phyloP scores from a whole-genome alignment of 1,284 basidiomycete species.

The Fomitiporia mediterranea region DNA sequence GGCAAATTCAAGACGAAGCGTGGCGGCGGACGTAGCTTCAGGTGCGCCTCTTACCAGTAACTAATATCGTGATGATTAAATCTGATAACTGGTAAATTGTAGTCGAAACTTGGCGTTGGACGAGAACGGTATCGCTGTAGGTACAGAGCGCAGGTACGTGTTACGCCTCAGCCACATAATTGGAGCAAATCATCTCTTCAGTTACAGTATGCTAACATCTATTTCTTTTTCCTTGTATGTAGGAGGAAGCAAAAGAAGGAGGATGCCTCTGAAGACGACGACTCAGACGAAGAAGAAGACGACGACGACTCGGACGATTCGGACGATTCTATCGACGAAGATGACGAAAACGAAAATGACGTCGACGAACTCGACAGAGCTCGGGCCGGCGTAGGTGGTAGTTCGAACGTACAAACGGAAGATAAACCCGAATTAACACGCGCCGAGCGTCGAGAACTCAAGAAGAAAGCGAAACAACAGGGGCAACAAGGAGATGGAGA shows the following conservation, averaged over 20 bases:
- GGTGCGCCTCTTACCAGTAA: constrained; percentile 35
- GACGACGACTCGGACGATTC: constrained; percentile 36
- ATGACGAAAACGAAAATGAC: constrained; percentile 35
- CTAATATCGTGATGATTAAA: constrained; percentile 13
- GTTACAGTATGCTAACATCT: not conserved
- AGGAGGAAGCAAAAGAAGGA: constrained; percentile 27
- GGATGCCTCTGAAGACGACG: constrained; percentile 34
- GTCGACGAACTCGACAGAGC: too few relatives aligned
- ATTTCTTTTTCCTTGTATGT: constrained; percentile 15
- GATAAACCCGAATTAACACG: constrained; percentile 50
- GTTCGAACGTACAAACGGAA: constrained; percentile 17
- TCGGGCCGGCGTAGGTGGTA: constrained; percentile 30
- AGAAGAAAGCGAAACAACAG: constrained; percentile 52
- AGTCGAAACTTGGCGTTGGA: constrained; percentile 60
- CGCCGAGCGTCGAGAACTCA: constrained; percentile 62
- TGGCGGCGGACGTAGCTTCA: constrained; percentile 81
- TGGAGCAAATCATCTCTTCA: too few relatives aligned
- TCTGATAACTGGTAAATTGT: not conserved
- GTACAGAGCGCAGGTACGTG: constrained; percentile 45
- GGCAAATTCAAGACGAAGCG: constrained; percentile 84
- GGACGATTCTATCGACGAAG: too few relatives aligned
- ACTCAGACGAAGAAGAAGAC: constrained; percentile 35
- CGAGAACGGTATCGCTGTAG: constrained; percentile 56
- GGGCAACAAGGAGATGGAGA: constrained; percentile 37
- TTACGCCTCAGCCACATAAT: not conserved